Evolutionary conservation across 768 basidiomycete genomes (phyloP), one percentile per base, ranked within the genome.

Genomic region (Russula abietina): DNA sequence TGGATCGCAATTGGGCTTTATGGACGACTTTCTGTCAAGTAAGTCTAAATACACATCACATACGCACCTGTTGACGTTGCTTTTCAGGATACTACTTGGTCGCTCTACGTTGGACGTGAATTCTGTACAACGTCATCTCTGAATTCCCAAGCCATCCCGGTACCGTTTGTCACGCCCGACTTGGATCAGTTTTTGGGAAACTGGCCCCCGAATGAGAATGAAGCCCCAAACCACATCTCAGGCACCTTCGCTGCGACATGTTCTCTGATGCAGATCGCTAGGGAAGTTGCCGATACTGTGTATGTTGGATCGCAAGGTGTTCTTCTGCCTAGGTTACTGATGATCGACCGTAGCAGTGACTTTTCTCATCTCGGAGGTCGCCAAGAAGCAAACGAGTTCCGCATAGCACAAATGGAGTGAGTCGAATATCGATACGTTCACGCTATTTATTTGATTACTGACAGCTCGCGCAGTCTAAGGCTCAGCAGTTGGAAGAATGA

Each of bases 71-170:
- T 32, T 59, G n/a, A 46, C 32, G 16, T 32, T 17, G 7, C 3
- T 26, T 59, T 9, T 16, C 55, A 83, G 79, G 84, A 86, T 59
- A 80, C 83, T 6, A 84, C 82, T 56, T 86, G 85, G 85, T 83
- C 82, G 1, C 74, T 86, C 0, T 85, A 85, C 55, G 83, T 85
- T n/a, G 85, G 85, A 9, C 78, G 85, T 22, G 83, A 85, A 57
- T 82, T 80, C 69, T 79, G 77, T 58, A 75, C 83, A 26, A 70
- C 79, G 1, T 69, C 73, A 8, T 78, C 77, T 2, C 70, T 73
- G 26, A 74, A 75, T 32, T 64, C 70, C 28, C 73, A 75, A 46
- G 71, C 70, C 17, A 75, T 82, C 55, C 75, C 79, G 0, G 73
- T 81, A 58, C 82, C 83, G 2, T 78, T 77, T 61, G 78, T 82